These are phyloP conservation scores for Arthrobotrys conoides DNA, from an alignment of 2,329 filamentous ascomycete genomes.

Conservation along the genomic window DNA sequence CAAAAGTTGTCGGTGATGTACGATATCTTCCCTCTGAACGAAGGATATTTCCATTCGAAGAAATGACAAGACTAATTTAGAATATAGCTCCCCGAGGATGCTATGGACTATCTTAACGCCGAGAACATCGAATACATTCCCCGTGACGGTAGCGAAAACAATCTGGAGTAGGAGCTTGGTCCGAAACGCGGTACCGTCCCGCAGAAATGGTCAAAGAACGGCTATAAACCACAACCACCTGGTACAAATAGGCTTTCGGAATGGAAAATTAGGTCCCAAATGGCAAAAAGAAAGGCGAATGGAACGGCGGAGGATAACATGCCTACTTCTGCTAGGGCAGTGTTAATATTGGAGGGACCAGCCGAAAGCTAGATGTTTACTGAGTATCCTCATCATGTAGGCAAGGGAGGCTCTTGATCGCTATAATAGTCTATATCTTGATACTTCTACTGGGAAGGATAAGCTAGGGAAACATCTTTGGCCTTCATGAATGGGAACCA, in stretches of 20 bases:
- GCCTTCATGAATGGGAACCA: neutral
- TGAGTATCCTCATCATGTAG: neutral
- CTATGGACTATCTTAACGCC: conserved; percentile 74
- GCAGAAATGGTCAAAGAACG: neutral
- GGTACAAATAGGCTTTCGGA: neutral
- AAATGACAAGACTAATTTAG: conserved; percentile 21
- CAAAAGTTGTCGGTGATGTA: conserved; percentile 88
- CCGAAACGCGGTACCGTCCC: neutral
- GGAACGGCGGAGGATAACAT: neutral
- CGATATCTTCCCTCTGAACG: conserved; percentile 64
- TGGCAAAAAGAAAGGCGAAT: neutral
- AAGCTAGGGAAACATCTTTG: neutral
- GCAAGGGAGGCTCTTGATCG: neutral
- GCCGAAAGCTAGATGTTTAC: neutral
- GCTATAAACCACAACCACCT: neutral
- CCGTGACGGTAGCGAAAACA: conserved; percentile 64
- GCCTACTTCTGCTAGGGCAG: neutral
- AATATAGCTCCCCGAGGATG: conserved; percentile 73
- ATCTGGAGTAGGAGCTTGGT: conserved; percentile 45
- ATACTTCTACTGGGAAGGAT: neutral
- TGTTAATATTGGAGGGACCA: neutral
- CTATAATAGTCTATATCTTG: neutral
- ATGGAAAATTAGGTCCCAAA: neutral
- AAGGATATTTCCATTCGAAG: neutral
- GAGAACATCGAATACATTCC: conserved; percentile 78